A percentile compares a stretch with the other conserved stretches of the same genome.
phyloP scores from a whole-genome alignment of 345 rosid genomes.

The Brassica incana region DNA sequence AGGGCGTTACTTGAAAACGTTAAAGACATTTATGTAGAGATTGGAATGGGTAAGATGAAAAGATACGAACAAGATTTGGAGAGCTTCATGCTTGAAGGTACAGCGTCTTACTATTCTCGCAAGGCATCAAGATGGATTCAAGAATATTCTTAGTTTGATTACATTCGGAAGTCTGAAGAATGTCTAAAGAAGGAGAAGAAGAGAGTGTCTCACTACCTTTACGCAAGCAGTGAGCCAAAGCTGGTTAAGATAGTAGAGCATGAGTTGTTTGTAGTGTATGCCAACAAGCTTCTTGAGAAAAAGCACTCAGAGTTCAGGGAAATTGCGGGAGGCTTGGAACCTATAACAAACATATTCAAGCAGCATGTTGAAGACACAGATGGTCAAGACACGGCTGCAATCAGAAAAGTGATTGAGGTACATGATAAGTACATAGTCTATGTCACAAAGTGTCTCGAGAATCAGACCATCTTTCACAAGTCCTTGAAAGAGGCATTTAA shows the following conservation, averaged over 20 bases:
- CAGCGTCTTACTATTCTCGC: conserved; percentile 70
- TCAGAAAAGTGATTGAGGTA: conserved; percentile 70
- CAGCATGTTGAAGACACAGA: background rate
- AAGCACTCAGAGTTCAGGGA: conserved; percentile 72
- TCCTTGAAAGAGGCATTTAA: conserved; percentile 40
- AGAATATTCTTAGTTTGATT: conserved; percentile 71
- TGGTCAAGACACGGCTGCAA: conserved; percentile 31
- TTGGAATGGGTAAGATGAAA: conserved; percentile 72
- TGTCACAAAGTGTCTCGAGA: conserved; percentile 65
- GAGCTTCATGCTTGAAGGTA: conserved; percentile 57
- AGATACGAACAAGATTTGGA: conserved; percentile 75
- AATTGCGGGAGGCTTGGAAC: background rate
- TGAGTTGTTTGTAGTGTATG: conserved; percentile 61
- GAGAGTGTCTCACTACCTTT: conserved; percentile 81
- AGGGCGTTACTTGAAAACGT: conserved; percentile 70
- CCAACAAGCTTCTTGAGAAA: conserved; percentile 58
- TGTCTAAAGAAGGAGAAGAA: conserved; percentile 87
- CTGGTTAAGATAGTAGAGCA: conserved; percentile 84
- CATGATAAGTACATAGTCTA: conserved; percentile 76
- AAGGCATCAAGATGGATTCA: conserved; percentile 85
- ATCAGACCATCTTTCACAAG: conserved; percentile 72
- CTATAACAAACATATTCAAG: background rate
- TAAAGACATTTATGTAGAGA: conserved; percentile 69
- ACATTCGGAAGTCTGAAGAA: conserved; percentile 90
- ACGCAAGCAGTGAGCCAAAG: conserved; percentile 75